A percentile compares a stretch with the other conserved stretches of the same genome.
These are phyloP conservation scores for Cystobasidium tubakii DNA, from an alignment of 768 basidiomycete species.

Conservation along the genomic window DNA sequence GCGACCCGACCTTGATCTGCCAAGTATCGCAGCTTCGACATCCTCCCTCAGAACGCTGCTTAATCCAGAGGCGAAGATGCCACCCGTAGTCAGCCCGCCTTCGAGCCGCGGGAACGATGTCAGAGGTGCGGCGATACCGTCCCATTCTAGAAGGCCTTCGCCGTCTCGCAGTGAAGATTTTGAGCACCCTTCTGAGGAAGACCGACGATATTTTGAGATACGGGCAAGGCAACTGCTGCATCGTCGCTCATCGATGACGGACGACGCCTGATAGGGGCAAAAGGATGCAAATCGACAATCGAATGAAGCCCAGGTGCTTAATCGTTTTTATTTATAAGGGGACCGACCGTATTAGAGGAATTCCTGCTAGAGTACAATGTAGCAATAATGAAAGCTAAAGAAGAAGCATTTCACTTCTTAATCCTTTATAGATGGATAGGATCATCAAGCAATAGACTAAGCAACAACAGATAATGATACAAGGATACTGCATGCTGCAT, in stretches of 20 bases:
- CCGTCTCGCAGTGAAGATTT: background rate
- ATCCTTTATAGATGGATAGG: too few relatives aligned
- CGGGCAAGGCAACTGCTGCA: background rate
- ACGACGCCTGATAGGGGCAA: background rate
- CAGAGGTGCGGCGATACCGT: background rate
- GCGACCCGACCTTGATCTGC: background rate
- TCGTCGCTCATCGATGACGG: background rate
- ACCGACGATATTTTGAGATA: slow-evolving; percentile 18
- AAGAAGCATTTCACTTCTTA: background rate
- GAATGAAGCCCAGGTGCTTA: too few relatives aligned
- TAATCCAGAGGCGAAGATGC: background rate
- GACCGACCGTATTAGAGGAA: too few relatives aligned
- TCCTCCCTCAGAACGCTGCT: background rate
- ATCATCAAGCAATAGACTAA: background rate
- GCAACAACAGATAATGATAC: background rate
- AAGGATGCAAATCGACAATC: too few relatives aligned
- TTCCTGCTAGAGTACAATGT: too few relatives aligned
- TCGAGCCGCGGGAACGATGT: background rate
- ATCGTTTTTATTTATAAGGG: too few relatives aligned
- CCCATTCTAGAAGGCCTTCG: background rate
- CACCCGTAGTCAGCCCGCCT: background rate
- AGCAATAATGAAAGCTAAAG: background rate
- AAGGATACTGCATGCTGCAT: background rate
- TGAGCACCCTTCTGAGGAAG: background rate
- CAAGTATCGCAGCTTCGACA: background rate